These are phyloP conservation scores for Populus deltoides DNA, from an alignment of 345 rosid species.

Conservation along the genomic window DNA sequence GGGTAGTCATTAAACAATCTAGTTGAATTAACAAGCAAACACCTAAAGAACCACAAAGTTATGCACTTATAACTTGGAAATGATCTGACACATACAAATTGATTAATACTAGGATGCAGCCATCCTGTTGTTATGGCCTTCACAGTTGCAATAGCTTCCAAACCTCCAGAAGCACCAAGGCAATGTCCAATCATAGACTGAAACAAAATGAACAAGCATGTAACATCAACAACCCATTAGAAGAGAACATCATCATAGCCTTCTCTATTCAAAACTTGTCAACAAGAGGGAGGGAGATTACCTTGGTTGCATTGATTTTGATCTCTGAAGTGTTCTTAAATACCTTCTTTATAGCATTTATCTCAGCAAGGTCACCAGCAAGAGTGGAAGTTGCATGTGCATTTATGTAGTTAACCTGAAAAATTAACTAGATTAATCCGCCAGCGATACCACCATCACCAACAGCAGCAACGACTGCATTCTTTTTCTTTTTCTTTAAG, in stretches of 20 bases:
- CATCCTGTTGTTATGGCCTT: slow-evolving; percentile 95
- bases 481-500: neutral
- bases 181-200: slow-evolving; percentile 99
- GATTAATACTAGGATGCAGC: slow-evolving; percentile 92
- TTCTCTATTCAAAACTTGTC: slow-evolving; percentile 1
- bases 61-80: neutral
- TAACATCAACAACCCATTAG: neutral
- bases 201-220: slow-evolving; percentile 13
- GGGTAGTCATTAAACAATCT: neutral
- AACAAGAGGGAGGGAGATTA: slow-evolving; percentile 26
- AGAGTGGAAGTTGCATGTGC: slow-evolving; percentile 98
- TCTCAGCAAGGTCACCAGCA: slow-evolving; percentile 98
- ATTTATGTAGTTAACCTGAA: slow-evolving; percentile 92
- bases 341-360: slow-evolving; percentile 91
- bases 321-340: slow-evolving; percentile 77
- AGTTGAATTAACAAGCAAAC: neutral
- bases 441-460: neutral
- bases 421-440: slow-evolving; percentile 11
- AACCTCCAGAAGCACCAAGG: slow-evolving; percentile 97
- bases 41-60: neutral
- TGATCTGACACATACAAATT: slow-evolving; percentile 59
- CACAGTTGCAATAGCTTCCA: slow-evolving; percentile 89
- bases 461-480: neutral
- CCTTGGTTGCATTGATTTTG: slow-evolving; percentile 98
- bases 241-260: neutral